These are phyloP conservation scores for Camillea tinctor DNA, from an alignment of 2,329 filamentous ascomycete genomes.

Conservation along the genomic window DNA sequence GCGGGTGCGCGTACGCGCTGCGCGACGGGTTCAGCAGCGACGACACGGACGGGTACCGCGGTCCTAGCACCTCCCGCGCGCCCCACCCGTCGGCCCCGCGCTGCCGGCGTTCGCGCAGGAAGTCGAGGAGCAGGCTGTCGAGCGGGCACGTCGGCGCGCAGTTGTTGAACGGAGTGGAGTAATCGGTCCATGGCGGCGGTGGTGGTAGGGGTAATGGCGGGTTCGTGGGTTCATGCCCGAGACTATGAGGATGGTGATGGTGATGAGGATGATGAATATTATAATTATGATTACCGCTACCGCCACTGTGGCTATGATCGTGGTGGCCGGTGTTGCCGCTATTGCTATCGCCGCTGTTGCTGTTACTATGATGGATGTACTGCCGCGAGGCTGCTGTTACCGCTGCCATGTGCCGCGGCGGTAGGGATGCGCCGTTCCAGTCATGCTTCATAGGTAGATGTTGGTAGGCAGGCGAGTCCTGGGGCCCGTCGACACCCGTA, in stretches of 20 bases:
- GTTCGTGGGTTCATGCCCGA: slow-evolving; percentile 1
- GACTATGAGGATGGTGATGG: background rate
- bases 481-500: slow-evolving; percentile 47
- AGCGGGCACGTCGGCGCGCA: slow-evolving; percentile 70
- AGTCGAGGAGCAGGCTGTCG: slow-evolving; percentile 77
- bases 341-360: slow-evolving; percentile 1
- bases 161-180: slow-evolving; percentile 53
- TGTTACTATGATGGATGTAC: no score
- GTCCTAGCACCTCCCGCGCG: slow-evolving; percentile 66
- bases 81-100: slow-evolving; percentile 65
- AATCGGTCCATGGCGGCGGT: slow-evolving; percentile 14
- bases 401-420: slow-evolving; percentile 1
- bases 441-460: slow-evolving; percentile 53
- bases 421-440: slow-evolving; percentile 36
- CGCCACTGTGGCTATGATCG: no score
- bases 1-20: slow-evolving; percentile 64
- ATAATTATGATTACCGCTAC: no score
- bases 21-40: slow-evolving; percentile 72
- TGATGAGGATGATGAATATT: background rate
- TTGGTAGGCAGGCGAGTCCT: slow-evolving; percentile 44
- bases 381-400: slow-evolving; percentile 7
- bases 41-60: slow-evolving; percentile 75
- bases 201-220: background rate
- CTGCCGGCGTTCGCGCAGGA: slow-evolving; percentile 67
- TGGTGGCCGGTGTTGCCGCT: slow-evolving; percentile 10